Base-by-base conservation (phyloP, 768 basidiomycete genomes). In the Amanita jacksonii region DNA sequence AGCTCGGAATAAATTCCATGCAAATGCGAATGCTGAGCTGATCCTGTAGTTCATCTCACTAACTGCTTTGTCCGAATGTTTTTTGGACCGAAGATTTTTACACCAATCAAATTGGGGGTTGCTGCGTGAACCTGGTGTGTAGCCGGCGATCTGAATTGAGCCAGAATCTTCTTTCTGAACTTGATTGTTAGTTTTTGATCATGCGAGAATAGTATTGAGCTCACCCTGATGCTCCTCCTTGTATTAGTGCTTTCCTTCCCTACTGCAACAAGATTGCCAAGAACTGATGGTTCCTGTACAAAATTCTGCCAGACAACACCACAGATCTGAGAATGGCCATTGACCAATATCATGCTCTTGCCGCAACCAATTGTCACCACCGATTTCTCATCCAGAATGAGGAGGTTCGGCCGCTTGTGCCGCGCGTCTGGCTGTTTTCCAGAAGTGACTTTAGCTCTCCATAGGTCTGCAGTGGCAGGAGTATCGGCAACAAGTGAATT, bases 21-120 rank as follows among this genome's bases (percentile, higher is more conserved):
- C 39, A 12, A 45, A 24, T 38, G 44, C 34, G 34, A 45, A 45
- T n/a, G 27, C 35, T 22, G 44, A 45, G 23, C 44, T 45, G 6
- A 19, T 39, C 24, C 28, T 30, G 36, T 20, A 36, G 27, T 45
- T 18, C 13, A 45, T 33, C 12, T 45, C 19, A 8, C 15, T 19
- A 5, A 38, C 23, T 9, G 9, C 20, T 8, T 41, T 18, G 13
- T n/a, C 20, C 12, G 13, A 12, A 7, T 20, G 20, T 9, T 45
- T 45, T 28, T 6, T 45, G 36, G 31, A 42, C 5, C n/a, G 36
- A 18, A 45, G 15, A 38, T 43, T 45, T 35, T 45, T 45, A 10
- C 16, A 19, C 44, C 33, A 45, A 30, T 45, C 36, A 38, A 45
- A 45, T n/a, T n/a, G 13, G n/a, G 22, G 18, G 18, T 10, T 23